Base-by-base conservation (phyloP, 768 basidiomycete species). In the Myochromella boudieri region DNA sequence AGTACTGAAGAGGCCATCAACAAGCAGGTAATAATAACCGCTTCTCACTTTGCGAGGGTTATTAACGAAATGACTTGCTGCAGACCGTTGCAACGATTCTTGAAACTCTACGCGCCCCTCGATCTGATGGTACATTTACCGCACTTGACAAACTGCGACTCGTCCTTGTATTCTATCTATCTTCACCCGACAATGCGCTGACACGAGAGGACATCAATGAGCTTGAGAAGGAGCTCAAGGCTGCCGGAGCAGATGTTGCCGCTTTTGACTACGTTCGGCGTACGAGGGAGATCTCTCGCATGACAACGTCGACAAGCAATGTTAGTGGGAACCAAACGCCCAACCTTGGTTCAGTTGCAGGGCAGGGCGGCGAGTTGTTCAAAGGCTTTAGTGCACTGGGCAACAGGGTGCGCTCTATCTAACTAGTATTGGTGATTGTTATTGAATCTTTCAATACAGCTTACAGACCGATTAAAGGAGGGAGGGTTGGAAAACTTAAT, bases 401-500 rank as follows among this genome's bases (percentile, higher is more conserved):
- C 18, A 97, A 88, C 66, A 82, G 83, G 64, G 95, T 95, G 57
- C 53, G 80, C 67, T 0, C 47, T 4, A 22, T 26, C 29, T 44
- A 27, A 32, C 22, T 10, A 38, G 38, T 20, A 22, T 6, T 6
- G 33, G 6, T 6, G n/a, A 20, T 29, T 10, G 18, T 24, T n/a
- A 43, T 14, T 27, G 28, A 25, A 14, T 15, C 40, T 49, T 48
- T 22, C 57, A n/a, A n/a, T n/a, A n/a, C n/a, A 97, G 94, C 80
- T 98, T 37, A 95, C 93, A 1, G 92, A 94, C 61, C 81, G 91
- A 37, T 71, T 98, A 44, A 91, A 95, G 67, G 95, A 97, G 61
- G 91, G 94, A 27, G 93, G 93, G n/a, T 76, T 98, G 25, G 95
- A 98, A 64, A 95, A 95, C 63, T 75, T 99, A 12, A 91, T 99